A percentile compares a stretch with the other conserved stretches of the same genome.
Evolutionary conservation across 805 yeast genomes (phyloP).

Genomic region (Tetrapisispora iriomotensis): DNA sequence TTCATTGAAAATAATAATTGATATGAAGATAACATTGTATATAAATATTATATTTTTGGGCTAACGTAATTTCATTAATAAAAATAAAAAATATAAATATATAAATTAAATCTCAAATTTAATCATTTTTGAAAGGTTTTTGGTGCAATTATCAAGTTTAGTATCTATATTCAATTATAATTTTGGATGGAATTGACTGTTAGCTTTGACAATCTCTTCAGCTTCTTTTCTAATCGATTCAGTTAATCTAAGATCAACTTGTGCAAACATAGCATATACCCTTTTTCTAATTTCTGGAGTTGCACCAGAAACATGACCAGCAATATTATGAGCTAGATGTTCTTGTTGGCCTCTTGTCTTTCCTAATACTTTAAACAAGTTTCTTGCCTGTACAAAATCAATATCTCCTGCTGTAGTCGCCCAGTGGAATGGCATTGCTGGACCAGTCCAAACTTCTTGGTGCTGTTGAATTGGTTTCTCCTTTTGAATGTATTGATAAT

Average conservation of each 20-base stretch:
- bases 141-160: too few species aligned
- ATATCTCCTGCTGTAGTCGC: slow-evolving; percentile 46
- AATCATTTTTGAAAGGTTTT: too few species aligned
- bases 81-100: too few species aligned
- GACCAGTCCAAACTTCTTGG: slow-evolving; percentile 75
- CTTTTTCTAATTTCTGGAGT: slow-evolving; percentile 68
- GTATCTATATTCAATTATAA: slow-evolving; percentile 3
- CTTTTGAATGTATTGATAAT: slow-evolving; percentile 24
- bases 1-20: too few species aligned
- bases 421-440: slow-evolving; percentile 86
- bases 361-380: slow-evolving; percentile 68
- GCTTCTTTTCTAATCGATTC: slow-evolving; percentile 56
- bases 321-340: slow-evolving; percentile 71
- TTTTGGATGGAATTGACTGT: slow-evolving; percentile 4
- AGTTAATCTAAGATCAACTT: slow-evolving; percentile 63
- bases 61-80: too few species aligned
- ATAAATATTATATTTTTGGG: too few species aligned
- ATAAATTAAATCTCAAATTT: too few species aligned
- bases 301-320: slow-evolving; percentile 62
- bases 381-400: slow-evolving; percentile 72
- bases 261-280: slow-evolving; percentile 63
- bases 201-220: slow-evolving; percentile 5
- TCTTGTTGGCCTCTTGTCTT: slow-evolving; percentile 72
- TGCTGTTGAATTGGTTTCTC: slow-evolving; percentile 41
- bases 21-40: too few species aligned